Evolutionary conservation across 768 basidiomycete genomes (phyloP).

Genomic region (Trametes villosa): DNA sequence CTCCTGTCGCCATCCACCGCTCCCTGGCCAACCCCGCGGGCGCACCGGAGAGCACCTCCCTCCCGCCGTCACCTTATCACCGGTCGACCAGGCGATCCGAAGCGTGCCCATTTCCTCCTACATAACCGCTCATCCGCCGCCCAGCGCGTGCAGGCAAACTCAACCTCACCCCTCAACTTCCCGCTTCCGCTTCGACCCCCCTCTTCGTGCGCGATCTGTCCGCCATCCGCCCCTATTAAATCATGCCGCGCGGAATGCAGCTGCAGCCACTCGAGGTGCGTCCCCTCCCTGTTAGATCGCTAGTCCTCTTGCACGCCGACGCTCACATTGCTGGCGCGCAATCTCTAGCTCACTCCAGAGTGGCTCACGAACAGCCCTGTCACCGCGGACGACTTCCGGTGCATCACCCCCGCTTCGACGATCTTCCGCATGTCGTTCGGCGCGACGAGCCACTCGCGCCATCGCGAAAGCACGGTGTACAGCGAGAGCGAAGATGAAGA

Average conservation of each 20-base stretch:
- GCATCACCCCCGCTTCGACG: conserved; percentile 19
- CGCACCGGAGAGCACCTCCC: neutral
- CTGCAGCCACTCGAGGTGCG: conserved; percentile 16
- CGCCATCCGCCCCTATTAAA: neutral
- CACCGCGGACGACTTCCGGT: conserved; percentile 24
- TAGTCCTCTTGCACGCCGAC: neutral
- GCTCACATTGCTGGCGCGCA: neutral
- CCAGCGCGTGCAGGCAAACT: neutral
- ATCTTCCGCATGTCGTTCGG: conserved; percentile 19
- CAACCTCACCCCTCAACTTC: neutral
- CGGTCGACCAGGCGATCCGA: conserved; percentile 16
- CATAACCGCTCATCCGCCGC: neutral
- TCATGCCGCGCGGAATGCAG: neutral
- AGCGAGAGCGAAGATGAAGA: neutral
- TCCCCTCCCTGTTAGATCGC: neutral
- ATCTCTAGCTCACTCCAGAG: conserved; percentile 21
- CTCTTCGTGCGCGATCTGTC: neutral
- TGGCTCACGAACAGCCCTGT: conserved; percentile 27
- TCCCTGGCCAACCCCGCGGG: neutral
- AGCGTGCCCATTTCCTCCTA: neutral
- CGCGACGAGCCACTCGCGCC: neutral
- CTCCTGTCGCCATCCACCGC: neutral
- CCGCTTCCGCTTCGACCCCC: neutral
- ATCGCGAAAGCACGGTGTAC: neutral
- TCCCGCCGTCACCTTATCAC: conserved; percentile 3